phyloP scores from a whole-genome alignment of 139 green algal genomes.

The Marvania coccoides region DNA sequence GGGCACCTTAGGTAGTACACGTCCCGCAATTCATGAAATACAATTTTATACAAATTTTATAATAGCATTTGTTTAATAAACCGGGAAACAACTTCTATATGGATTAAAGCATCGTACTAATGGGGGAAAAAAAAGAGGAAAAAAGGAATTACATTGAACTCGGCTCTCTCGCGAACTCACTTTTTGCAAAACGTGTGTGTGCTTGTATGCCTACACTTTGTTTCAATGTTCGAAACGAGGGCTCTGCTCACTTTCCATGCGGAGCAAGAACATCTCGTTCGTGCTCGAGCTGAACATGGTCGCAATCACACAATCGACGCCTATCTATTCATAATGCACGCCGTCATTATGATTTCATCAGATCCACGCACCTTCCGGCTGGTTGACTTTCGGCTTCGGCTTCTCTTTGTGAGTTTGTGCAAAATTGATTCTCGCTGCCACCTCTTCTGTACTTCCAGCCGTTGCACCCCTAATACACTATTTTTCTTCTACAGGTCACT shows the following conservation, averaged over 20 bases:
- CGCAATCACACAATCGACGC: neutral
- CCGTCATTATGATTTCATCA: neutral
- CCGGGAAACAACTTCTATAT: neutral
- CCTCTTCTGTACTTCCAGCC: neutral
- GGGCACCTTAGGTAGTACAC: too few species aligned
- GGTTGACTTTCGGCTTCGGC: neutral
- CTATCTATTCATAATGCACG: neutral
- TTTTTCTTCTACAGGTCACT: neutral
- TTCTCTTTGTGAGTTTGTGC: neutral
- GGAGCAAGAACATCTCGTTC: neutral
- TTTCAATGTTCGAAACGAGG: neutral
- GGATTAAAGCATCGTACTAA: neutral
- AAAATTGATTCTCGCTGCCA: neutral
- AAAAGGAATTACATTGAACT: neutral
- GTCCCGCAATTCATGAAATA: too few species aligned
- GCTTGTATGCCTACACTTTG: neutral
- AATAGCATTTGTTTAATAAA: neutral
- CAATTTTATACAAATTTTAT: too few species aligned
- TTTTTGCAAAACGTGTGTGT: neutral
- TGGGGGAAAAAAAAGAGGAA: neutral
- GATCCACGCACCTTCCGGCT: neutral
- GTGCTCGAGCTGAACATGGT: neutral
- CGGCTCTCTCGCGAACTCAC: neutral
- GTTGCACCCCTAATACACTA: neutral
- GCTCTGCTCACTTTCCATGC: neutral